Conservation (phyloP, 345 rosid genomes). For the Boechera divaricarpa region DNA sequence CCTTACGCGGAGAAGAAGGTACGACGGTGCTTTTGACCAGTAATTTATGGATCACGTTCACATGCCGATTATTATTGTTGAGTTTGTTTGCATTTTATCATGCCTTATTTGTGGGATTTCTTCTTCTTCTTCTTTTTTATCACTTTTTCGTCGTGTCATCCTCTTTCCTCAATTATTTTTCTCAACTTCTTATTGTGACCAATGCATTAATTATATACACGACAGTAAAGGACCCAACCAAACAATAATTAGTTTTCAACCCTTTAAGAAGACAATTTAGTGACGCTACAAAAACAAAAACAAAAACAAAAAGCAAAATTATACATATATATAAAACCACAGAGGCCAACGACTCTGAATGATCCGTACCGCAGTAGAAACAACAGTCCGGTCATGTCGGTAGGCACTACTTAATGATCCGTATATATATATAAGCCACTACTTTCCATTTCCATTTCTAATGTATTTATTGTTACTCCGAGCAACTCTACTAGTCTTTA, state of each 20-base stretch:
- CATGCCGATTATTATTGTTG: constrained; percentile 18
- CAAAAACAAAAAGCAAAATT: neutral
- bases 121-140: neutral
- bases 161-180: constrained; percentile 25
- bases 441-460: neutral
- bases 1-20: constrained; percentile 20
- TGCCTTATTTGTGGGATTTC: constrained; percentile 27
- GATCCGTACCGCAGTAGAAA: constrained; percentile 25
- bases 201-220: neutral
- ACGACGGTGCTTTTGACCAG: constrained; percentile 19
- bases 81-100: constrained; percentile 21
- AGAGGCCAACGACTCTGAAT: constrained; percentile 11
- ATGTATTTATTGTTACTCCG: neutral
- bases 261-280: neutral
- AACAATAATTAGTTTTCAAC: neutral
- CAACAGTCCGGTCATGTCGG: constrained; percentile 38
- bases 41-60: constrained; percentile 30
- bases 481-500: too few relatives aligned
- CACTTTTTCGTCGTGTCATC: constrained; percentile 23
- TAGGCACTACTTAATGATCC: neutral
- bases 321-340: neutral
- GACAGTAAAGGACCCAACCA: constrained; percentile 25
- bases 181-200: constrained; percentile 1
- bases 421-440: neutral
- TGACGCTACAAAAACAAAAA: too few relatives aligned